Evolutionary conservation across 1,284 basidiomycete genomes (phyloP).

Genomic region (Trichosporon ovoides): DNA sequence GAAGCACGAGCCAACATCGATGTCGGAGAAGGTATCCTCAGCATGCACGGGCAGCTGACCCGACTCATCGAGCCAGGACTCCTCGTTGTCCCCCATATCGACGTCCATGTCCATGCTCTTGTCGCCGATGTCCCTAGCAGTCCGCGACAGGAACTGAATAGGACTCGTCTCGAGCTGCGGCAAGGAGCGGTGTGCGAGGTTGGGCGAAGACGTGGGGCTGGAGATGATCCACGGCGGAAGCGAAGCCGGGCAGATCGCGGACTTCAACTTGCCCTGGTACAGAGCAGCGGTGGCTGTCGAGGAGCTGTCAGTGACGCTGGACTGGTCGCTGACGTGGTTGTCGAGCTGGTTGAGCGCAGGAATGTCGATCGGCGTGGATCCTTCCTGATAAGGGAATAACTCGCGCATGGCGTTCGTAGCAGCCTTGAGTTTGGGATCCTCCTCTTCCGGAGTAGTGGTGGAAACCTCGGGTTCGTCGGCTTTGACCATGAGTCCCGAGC

Average conservation of each 20-base stretch:
- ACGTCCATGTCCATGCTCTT: conserved; percentile 32
- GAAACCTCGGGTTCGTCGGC: conserved; percentile 26
- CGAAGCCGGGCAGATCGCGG: conserved; percentile 24
- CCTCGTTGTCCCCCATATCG: conserved; percentile 23
- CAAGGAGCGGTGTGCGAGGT: conserved; percentile 16
- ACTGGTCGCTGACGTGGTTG: conserved; percentile 29
- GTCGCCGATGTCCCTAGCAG: conserved; percentile 18
- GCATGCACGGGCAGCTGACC: conserved; percentile 42
- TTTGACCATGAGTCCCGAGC: conserved; percentile 31
- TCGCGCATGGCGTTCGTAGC: conserved; percentile 42
- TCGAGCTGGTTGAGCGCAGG: conserved; percentile 34
- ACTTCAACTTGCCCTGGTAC: conserved; percentile 29
- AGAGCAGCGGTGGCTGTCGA: conserved; percentile 24
- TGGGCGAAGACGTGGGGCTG: conserved; percentile 37
- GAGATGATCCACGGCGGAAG: conserved; percentile 35
- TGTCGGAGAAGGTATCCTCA: conserved; percentile 39
- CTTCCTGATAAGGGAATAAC: conserved; percentile 31
- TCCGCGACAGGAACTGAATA: conserved; percentile 27
- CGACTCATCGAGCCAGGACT: conserved; percentile 37
- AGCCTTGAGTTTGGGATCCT: conserved; percentile 38
- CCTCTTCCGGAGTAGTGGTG: conserved; percentile 20
- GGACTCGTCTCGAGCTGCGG: conserved; percentile 29
- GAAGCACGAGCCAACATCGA: conserved; percentile 32
- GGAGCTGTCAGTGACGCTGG: conserved; percentile 23
- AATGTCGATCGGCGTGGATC: conserved; percentile 15